Conservation (phyloP, 305 asterid species). For the Fraxinus ornus region DNA sequence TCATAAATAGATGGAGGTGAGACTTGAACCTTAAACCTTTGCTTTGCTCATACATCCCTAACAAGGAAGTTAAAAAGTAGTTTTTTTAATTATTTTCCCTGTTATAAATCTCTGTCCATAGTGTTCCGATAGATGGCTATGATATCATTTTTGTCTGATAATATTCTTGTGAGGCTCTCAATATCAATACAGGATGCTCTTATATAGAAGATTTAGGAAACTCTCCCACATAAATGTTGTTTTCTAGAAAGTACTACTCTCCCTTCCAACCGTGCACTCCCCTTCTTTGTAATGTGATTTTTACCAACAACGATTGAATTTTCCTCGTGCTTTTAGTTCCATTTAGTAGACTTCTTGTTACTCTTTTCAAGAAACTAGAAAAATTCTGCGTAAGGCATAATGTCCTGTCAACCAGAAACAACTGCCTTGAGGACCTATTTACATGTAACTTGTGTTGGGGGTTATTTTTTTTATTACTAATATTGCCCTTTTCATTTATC, state of each 20-base stretch:
- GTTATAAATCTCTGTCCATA: neutral
- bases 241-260: neutral
- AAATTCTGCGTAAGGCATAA: neutral
- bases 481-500: neutral
- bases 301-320: neutral
- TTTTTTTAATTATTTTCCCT: neutral
- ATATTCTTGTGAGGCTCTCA: neutral
- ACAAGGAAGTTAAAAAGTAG: neutral
- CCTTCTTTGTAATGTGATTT: neutral
- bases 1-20: neutral
- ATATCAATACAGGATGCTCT: neutral
- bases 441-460: neutral
- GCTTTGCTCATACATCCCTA: neutral
- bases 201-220: neutral
- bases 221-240: neutral
- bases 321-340: neutral
- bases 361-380: neutral
- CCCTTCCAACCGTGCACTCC: neutral
- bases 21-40: neutral
- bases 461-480: neutral
- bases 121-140: neutral
- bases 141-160: neutral
- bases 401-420: neutral
- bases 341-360: neutral
- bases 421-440: neutral